Base-by-base conservation (phyloP, 306 rosid species). In the Dicorynia guianensis region DNA sequence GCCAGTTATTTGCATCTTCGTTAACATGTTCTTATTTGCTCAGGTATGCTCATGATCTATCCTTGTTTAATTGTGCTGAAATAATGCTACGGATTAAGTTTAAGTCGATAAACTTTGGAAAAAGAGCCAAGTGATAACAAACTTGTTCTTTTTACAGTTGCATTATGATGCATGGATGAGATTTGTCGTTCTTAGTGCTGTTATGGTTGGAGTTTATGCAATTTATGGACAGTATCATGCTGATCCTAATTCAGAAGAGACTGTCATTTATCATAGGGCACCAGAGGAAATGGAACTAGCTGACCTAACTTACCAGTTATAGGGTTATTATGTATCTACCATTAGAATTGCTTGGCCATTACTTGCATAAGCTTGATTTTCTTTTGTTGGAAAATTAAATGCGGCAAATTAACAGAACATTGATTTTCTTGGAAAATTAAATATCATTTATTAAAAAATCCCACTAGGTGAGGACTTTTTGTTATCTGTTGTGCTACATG, bases 101-200 rank as follows among this genome's bases (percentile, higher is more conserved):
- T 17, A 46, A 78, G 73, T 42, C 38, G 62, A 71, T 54, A 20
- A 67, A 63, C 42, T 60, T 13, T 10, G 40, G 38, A 67, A 44
- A 49, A 79, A 71, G 53, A 14, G 42, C 43, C 25, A 70, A 76
- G 53, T 73, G 64, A 79, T 80, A 6, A 20, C n/a, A 66, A 61
- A 76, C 53, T 57, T 61, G 5, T 69, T 44, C 20, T 56, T 67
- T 84, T 57, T 74, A 72, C 96, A 95, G 97, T 80, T 92, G 72
- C 97, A 95, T 80, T 40, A 86, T 18, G 97, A 95, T 89, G 97
- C 97, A 57, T 89, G 97, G 99, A 78, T 90, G 76, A 87, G 99
- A 90, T 95, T 95, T 73, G 85, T 92, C 64, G 63, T 92, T 76
- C 86, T 95, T 43, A 66, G 88, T 72, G 65, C 77, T 64, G 47